Evolutionary conservation across 345 rosid genomes (phyloP).

Genomic region (Corchorus capsularis): DNA sequence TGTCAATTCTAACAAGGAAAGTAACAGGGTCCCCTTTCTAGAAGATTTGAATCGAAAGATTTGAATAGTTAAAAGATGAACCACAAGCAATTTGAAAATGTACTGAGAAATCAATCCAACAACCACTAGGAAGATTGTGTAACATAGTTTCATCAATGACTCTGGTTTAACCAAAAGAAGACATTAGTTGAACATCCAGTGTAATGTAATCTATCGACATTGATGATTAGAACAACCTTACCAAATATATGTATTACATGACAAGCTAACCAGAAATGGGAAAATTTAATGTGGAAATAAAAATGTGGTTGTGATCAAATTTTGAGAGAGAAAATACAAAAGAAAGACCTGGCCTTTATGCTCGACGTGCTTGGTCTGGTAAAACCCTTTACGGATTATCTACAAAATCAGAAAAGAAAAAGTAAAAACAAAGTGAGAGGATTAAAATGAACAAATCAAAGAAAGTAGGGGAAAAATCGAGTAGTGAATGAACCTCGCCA

Average conservation of each 20-base stretch:
- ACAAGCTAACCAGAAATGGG: not conserved
- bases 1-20: not conserved
- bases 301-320: not conserved
- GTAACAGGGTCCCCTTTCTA: not conserved
- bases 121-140: not conserved
- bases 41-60: not conserved
- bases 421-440: not conserved
- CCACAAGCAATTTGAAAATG: constrained; percentile 2
- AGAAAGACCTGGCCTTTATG: constrained; percentile 83
- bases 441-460: not conserved
- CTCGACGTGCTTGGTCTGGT: constrained; percentile 85
- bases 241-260: not conserved
- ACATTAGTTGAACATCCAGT: not conserved
- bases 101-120: not conserved
- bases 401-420: constrained; percentile 25
- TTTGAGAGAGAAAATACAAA: not conserved
- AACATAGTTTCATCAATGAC: not conserved
- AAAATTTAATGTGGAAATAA: not conserved
- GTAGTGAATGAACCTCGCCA: constrained; percentile 54
- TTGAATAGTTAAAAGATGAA: not conserved
- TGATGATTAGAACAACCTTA: not conserved
- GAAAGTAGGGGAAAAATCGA: not conserved
- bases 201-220: not conserved
- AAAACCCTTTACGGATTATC: constrained; percentile 82
- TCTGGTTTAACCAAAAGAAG: not conserved